phyloP scores from a whole-genome alignment of 495 filamentous ascomycete genomes.

The Neurospora terricola region DNA sequence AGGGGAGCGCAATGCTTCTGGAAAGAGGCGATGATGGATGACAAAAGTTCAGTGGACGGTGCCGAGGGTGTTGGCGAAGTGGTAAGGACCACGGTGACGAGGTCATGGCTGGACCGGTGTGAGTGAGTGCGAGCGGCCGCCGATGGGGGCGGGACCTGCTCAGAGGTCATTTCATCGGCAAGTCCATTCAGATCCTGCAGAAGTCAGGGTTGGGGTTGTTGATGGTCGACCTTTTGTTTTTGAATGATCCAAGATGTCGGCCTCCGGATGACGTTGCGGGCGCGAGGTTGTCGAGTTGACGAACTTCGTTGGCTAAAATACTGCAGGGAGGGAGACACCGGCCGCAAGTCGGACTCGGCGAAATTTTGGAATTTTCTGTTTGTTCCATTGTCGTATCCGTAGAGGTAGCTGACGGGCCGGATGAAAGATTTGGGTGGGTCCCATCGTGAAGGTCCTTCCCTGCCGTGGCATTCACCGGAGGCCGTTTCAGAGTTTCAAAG shows the following conservation, averaged over 20 bases:
- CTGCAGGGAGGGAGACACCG: background rate
- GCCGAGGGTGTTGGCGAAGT: conserved; percentile 40
- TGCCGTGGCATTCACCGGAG: background rate
- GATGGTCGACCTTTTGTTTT: background rate
- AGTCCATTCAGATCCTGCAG: background rate
- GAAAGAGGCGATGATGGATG: conserved; percentile 29
- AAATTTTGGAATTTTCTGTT: background rate
- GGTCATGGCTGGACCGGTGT: conserved; percentile 1
- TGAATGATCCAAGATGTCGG: background rate
- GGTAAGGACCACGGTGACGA: conserved; percentile 37
- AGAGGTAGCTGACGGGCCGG: background rate
- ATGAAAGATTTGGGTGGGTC: background rate
- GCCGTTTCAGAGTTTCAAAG: background rate
- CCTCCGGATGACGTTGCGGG: background rate
- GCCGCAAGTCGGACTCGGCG: background rate
- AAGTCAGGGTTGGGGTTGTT: background rate
- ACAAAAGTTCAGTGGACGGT: conserved; percentile 34
- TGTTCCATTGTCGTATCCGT: background rate
- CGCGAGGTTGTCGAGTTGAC: background rate
- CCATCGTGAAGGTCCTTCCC: background rate
- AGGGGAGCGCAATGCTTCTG: conserved; percentile 24
- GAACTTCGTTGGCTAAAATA: background rate
- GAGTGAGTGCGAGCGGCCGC: background rate
- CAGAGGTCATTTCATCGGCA: conserved; percentile 5
- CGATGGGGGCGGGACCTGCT: background rate